Evolutionary conservation across 768 basidiomycete genomes (phyloP), one percentile per base, ranked within the genome.

Genomic region (Mrakia hoshinonis): DNA sequence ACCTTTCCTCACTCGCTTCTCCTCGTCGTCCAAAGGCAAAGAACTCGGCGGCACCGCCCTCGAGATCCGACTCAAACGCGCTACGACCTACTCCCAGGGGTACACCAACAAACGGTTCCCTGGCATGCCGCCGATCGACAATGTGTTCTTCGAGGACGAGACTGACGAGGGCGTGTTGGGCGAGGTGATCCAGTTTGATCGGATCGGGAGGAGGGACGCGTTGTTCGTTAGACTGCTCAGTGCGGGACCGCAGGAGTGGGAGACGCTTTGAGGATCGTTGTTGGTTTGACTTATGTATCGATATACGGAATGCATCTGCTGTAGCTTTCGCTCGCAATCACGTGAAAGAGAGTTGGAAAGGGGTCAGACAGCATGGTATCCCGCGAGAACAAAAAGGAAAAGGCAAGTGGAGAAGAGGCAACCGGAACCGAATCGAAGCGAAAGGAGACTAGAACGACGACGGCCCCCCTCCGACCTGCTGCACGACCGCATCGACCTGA

Each of bases 1-100:
- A 52, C 26, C 10, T n/a, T n/a, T n/a, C 51, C 26, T 26, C 51
- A 9, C 7, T 26, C 26, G 22, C 6, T 26, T n/a, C n/a, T n/a
- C n/a, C n/a, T n/a, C n/a, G n/a, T 52, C 6, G 3, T 78, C 79
- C 5, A 76, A 77, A 18, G 67, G 70, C 12, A 78, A 80, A 43
- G 79, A 80, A 26, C 74, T 82, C 65, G 80, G 81, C 66, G 79
- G 79, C 12, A 78, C 79, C 62, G 80, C 80, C 4, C 71, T 82
- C 70, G 75, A 79, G 22, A 48, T 81, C 51, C 73, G 81, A 12
- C 77, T 82, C 77, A 81, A 81, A 72, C 47, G 74, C 12, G 43
- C 54, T 20, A 62, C 63, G 3, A 74, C 74, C 18, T 61, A 76
- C 34, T 79, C 78, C 1, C 69, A 70, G 12, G 58, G 69, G 13